Base-by-base conservation (phyloP, 345 rosid genomes). In the Brassica cretica region DNA sequence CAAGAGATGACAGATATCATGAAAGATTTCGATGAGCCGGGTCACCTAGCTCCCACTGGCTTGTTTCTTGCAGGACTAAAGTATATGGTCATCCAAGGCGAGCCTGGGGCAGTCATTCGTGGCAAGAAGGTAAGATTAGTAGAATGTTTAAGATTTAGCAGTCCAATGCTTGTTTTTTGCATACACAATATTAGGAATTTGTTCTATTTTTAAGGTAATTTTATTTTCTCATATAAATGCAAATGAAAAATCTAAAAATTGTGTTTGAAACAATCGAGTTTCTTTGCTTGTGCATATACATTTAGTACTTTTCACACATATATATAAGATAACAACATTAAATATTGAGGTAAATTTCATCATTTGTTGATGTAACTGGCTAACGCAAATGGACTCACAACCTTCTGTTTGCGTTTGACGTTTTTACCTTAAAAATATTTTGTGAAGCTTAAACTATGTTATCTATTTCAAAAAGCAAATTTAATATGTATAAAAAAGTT, bases 21-120 rank as follows among this genome's bases (percentile, higher is more conserved):
- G 84, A 85, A 85, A 60, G 95, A 90, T 68, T 89, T 90, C 14
- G 86, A 86, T 39, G 93, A 89, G 44, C 93, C 95, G 0, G 95
- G 95, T 5, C 71, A 86, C 7, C 89, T 89, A 8, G 95, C 93
- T 56, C 93, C 87, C 4, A 87, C 88, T 7, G 95, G 95, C 0
- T 62, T 90, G 76, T 82, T 78, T 79, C 82, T 90, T 0, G 87
- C 77, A 25, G 90, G 93, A 19, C 58, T 66, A 8, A 90, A 90
- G 84, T 90, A 88, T 79, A 77, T 81, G 84, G 81, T 81, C 16
- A 81, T 81, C 67, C 82, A 77, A 71, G 84, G 84, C 10, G 84
- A 88, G 84, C 80, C 91, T 6, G 81, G 81, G 81, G 92, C 92
- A 21, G 95, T 88, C 51, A 88, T 90, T 59, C 91, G 95, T 44